phyloP scores from a whole-genome alignment of 164 flowering plant genomes.

The Berberis thunbergii region DNA sequence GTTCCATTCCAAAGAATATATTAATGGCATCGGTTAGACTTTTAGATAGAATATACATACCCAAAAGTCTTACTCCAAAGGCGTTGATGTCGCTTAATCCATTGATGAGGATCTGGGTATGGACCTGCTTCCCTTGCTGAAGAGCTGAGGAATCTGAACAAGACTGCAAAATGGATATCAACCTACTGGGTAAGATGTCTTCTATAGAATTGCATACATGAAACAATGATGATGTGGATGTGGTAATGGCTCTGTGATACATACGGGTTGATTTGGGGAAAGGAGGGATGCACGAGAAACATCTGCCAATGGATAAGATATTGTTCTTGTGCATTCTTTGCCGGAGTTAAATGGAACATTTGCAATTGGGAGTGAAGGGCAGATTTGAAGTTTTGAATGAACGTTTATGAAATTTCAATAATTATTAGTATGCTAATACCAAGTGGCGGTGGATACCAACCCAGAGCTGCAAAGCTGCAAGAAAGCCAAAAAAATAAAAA shows the following conservation, averaged over 20 bases:
- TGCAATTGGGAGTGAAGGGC: too few relatives aligned
- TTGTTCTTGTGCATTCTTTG: not conserved
- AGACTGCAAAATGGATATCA: constrained; percentile 28
- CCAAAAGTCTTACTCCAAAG: constrained; percentile 43
- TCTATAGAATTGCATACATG: not conserved
- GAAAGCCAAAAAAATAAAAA: too few relatives aligned
- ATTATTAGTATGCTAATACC: too few relatives aligned
- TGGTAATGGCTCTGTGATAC: not conserved
- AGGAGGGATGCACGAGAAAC: not conserved
- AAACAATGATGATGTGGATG: not conserved
- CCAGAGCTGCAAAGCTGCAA: too few relatives aligned
- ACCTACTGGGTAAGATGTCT: not conserved
- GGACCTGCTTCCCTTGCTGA: constrained; percentile 41
- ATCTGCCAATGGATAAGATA: not conserved
- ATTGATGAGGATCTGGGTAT: constrained; percentile 50
- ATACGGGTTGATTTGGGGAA: not conserved
- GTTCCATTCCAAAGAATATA: constrained; percentile 34
- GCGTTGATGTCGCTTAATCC: constrained; percentile 26
- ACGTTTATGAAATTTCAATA: too few relatives aligned
- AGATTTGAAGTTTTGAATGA: too few relatives aligned
- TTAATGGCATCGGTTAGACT: constrained; percentile 39
- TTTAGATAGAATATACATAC: constrained; percentile 52
- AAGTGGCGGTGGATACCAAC: too few relatives aligned
- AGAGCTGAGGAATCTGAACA: constrained; percentile 22
- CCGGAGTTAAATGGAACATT: too few relatives aligned